Evolutionary conservation across 73 alveolate species (phyloP).

Genomic region (Stentor roeselii): DNA sequence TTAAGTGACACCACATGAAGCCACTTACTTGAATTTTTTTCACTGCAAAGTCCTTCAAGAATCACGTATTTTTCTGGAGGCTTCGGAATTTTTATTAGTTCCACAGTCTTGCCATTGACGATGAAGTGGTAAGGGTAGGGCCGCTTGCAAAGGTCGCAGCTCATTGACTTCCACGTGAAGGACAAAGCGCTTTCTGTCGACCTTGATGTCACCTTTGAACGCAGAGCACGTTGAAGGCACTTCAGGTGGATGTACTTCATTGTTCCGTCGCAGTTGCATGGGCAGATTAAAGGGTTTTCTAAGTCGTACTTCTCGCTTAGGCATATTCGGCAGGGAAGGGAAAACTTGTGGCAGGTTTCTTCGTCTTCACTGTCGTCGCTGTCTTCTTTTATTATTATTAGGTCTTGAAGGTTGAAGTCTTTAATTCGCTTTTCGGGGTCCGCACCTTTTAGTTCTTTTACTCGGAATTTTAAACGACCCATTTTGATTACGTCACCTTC

Average conservation of each 20-base stretch:
- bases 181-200: neutral
- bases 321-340: slow-evolving; percentile 71
- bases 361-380: neutral
- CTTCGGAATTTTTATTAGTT: slow-evolving; percentile 40
- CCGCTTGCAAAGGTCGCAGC: neutral
- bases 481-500: slow-evolving; percentile 61
- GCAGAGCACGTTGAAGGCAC: slow-evolving; percentile 73
- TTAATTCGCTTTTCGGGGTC: neutral
- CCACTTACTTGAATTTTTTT: neutral
- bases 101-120: slow-evolving; percentile 28
- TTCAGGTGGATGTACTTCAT: slow-evolving; percentile 77
- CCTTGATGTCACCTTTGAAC: slow-evolving; percentile 27
- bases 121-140: neutral
- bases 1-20: neutral
- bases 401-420: slow-evolving; percentile 8
- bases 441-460: slow-evolving; percentile 58
- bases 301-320: slow-evolving; percentile 54
- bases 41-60: slow-evolving; percentile 36
- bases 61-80: slow-evolving; percentile 35
- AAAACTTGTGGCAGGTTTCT: neutral
- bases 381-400: neutral
- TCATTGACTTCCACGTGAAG: slow-evolving; percentile 11
- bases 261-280: slow-evolving; percentile 88
- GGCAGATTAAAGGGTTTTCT: slow-evolving; percentile 70
- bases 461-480: slow-evolving; percentile 64